Conservation (phyloP, 1,284 basidiomycete genomes). For the Naganishia cerealis region DNA sequence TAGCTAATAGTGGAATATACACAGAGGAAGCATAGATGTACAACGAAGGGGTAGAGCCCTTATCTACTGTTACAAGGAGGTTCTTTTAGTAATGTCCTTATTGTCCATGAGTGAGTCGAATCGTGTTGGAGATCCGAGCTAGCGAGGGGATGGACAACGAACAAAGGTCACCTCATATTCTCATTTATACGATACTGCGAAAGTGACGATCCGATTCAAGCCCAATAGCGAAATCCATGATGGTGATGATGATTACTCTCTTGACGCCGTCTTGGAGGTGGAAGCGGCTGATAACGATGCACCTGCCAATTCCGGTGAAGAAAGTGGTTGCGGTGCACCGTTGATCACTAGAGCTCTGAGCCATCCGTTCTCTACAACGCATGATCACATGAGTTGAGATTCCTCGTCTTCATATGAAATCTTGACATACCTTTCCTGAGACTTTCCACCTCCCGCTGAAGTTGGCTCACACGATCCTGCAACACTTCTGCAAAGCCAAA, state of each 20-base stretch:
- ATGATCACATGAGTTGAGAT: not conserved
- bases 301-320: conserved; percentile 24
- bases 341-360: conserved; percentile 34
- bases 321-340: conserved; percentile 35
- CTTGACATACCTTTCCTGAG: conserved; percentile 32
- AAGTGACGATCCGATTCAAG: not conserved
- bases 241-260: not conserved
- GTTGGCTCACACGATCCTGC: conserved; percentile 27
- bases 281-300: conserved; percentile 3
- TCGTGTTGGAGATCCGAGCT: conserved; percentile 25
- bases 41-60: conserved; percentile 31
- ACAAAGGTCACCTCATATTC: conserved; percentile 11
- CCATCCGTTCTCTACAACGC: conserved; percentile 33
- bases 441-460: conserved; percentile 33
- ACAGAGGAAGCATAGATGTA: conserved; percentile 8
- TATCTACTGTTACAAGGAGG: conserved; percentile 21
- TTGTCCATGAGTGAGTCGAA: conserved; percentile 25
- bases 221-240: not conserved
- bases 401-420: not conserved
- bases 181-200: conserved; percentile 11
- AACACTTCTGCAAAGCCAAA: conserved; percentile 24
- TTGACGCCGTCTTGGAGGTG: not conserved
- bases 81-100: conserved; percentile 12
- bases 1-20: not conserved
- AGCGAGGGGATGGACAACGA: conserved; percentile 9